Conservation (phyloP, 1,284 basidiomycete species). For the Marasmius tenuissimus region DNA sequence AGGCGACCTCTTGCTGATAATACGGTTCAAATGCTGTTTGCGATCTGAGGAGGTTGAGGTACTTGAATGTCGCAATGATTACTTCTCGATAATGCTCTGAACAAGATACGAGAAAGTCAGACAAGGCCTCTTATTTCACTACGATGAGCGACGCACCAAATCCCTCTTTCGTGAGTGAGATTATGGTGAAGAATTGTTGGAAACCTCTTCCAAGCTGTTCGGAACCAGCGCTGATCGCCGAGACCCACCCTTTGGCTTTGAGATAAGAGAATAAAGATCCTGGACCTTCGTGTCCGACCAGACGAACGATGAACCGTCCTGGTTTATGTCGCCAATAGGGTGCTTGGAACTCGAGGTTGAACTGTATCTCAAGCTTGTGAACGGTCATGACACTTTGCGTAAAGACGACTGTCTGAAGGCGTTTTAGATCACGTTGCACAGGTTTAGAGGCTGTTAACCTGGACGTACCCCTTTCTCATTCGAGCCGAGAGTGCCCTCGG, state of each 20-base stretch:
- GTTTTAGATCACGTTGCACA: not conserved
- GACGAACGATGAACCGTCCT: constrained; percentile 78
- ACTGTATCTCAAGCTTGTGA: constrained; percentile 85
- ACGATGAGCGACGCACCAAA: constrained; percentile 61
- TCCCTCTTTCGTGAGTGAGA: constrained; percentile 85
- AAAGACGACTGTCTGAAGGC: constrained; percentile 68
- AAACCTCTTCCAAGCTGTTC: constrained; percentile 82
- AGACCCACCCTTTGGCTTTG: constrained; percentile 92
- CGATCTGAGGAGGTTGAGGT: constrained; percentile 75
- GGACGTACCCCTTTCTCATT: constrained; percentile 55
- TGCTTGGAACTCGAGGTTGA: constrained; percentile 85
- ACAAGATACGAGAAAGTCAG: constrained; percentile 9
- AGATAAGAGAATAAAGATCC: constrained; percentile 93
- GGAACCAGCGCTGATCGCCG: constrained; percentile 73
- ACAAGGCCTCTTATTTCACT: not conserved
- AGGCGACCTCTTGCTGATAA: constrained; percentile 80
- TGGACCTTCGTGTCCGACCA: constrained; percentile 95
- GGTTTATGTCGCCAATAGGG: constrained; percentile 85
- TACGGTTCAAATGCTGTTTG: constrained; percentile 66
- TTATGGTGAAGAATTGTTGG: constrained; percentile 85
- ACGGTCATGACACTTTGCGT: constrained; percentile 92
- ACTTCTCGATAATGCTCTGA: constrained; percentile 80
- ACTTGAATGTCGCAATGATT: constrained; percentile 79
- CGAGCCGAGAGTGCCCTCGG: constrained; percentile 75
- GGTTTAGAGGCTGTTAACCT: too few relatives aligned